These are phyloP conservation scores for Colletotrichum magnum DNA, from an alignment of 2,329 filamentous ascomycete genomes.

Conservation along the genomic window DNA sequence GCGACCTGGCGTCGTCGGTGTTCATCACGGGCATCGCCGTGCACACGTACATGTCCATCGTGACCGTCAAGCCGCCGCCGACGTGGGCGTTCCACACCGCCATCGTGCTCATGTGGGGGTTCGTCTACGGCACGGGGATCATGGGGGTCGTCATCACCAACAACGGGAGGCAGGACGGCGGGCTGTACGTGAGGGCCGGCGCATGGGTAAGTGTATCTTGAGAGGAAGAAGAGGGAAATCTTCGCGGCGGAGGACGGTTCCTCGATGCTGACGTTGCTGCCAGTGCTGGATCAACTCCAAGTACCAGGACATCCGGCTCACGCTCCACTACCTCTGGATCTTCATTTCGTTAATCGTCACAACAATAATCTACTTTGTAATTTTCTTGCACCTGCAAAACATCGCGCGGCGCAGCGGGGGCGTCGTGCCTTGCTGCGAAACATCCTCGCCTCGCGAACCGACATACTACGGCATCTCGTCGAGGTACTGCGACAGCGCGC, in stretches of 20 bases:
- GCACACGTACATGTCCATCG: constrained; percentile 76
- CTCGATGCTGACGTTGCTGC: not conserved
- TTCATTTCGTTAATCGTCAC: constrained; percentile 59
- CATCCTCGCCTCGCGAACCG: not conserved
- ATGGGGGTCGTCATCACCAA: constrained; percentile 62
- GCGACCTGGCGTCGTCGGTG: constrained; percentile 75
- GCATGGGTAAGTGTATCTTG: constrained; percentile 66
- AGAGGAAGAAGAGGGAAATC: not conserved
- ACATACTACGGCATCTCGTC: not conserved
- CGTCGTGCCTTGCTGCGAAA: constrained; percentile 8
- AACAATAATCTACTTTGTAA: constrained; percentile 55
- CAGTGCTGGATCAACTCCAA: constrained; percentile 75
- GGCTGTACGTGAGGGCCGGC: constrained; percentile 74
- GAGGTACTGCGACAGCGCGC: not conserved
- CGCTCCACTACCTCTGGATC: constrained; percentile 77
- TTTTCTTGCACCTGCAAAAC: constrained; percentile 56
- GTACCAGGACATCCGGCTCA: constrained; percentile 68
- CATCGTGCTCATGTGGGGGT: constrained; percentile 68
- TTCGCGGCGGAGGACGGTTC: too few species aligned
- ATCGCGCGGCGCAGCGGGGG: constrained; percentile 36
- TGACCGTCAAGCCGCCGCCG: constrained; percentile 67
- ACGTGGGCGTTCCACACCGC: constrained; percentile 63
- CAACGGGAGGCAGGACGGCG: constrained; percentile 57
- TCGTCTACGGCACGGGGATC: constrained; percentile 70
- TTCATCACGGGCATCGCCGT: constrained; percentile 77